A percentile compares a stretch with the other conserved stretches of the same genome.
phyloP scores from a whole-genome alignment of 495 filamentous ascomycete species.

The Hypoxylon perforatum region DNA sequence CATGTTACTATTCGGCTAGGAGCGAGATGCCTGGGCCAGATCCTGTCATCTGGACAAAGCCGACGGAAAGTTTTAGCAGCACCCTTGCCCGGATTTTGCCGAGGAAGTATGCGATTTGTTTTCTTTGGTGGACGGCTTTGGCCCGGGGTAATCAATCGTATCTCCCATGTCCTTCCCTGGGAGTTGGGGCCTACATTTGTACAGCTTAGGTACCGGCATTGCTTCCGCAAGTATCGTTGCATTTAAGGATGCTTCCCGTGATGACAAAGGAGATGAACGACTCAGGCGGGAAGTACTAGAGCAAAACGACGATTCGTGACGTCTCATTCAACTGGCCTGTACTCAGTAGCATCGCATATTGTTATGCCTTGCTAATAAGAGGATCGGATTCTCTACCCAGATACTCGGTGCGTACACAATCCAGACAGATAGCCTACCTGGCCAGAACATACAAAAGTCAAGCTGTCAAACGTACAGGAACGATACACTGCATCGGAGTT shows the following conservation, averaged over 20 bases:
- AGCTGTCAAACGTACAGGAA: constrained; percentile 49
- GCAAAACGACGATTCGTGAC: constrained; percentile 25
- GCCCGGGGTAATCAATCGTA: constrained; percentile 1
- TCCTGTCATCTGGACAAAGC: constrained; percentile 27
- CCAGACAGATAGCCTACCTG: constrained; percentile 6
- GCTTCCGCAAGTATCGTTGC: constrained; percentile 6
- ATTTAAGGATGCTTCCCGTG: constrained; percentile 24
- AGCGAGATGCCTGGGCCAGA: constrained; percentile 40
- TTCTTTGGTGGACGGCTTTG: neutral
- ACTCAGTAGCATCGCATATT: constrained; percentile 7
- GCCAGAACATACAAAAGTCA: constrained; percentile 11
- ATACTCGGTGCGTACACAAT: neutral
- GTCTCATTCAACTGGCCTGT: constrained; percentile 10
- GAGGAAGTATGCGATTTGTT: neutral
- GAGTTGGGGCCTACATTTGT: constrained; percentile 5
- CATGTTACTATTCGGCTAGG: constrained; percentile 33
- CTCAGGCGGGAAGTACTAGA: constrained; percentile 10
- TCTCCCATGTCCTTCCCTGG: constrained; percentile 4
- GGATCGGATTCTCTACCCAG: neutral
- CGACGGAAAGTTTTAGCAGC: constrained; percentile 22
- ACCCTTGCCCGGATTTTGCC: neutral
- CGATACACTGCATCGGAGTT: constrained; percentile 43
- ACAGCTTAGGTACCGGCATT: constrained; percentile 12
- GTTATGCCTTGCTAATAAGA: constrained; percentile 7
- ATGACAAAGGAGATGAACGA: constrained; percentile 30